Percentiles rank a stretch among this genome's conserved stretches.
Evolutionary conservation across 2,329 filamentous ascomycete genomes (phyloP).

Genomic region (Venturia carpophila): DNA sequence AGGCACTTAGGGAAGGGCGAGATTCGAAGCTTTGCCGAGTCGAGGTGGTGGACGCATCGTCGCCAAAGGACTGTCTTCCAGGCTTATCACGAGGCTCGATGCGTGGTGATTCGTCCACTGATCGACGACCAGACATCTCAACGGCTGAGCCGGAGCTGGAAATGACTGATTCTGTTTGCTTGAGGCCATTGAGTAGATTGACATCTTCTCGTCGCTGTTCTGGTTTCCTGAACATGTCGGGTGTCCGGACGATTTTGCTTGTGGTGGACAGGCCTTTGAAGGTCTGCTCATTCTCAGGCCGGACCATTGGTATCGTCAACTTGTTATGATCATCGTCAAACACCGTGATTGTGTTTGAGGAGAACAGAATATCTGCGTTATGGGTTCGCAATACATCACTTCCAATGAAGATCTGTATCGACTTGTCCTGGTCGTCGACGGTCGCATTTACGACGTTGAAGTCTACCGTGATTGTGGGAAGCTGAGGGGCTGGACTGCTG

Average conservation of each 20-base stretch:
- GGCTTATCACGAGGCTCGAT: constrained; percentile 7
- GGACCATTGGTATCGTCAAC: constrained; percentile 81
- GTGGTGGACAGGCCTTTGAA: constrained; percentile 71
- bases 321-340: constrained; percentile 83
- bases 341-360: constrained; percentile 79
- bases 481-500: constrained; percentile 63
- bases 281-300: constrained; percentile 74
- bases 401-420: constrained; percentile 79
- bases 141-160: not conserved
- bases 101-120: constrained; percentile 10
- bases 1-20: constrained; percentile 6
- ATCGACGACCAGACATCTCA: not conserved
- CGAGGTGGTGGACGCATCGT: constrained; percentile 13
- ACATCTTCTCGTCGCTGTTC: not conserved
- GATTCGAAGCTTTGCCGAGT: constrained; percentile 16
- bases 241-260: constrained; percentile 23
- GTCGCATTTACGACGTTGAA: constrained; percentile 62
- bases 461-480: constrained; percentile 71
- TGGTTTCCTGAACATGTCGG: constrained; percentile 18
- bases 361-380: constrained; percentile 85
- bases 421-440: constrained; percentile 44
- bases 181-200: constrained; percentile 16
- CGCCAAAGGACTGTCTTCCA: constrained; percentile 11
- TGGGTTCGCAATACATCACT: constrained; percentile 80
- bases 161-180: constrained; percentile 5